A percentile compares a stretch with the other conserved stretches of the same genome.
These are phyloP conservation scores for Westerdykella ornata DNA, from an alignment of 2,329 filamentous ascomycete genomes.

Conservation along the genomic window DNA sequence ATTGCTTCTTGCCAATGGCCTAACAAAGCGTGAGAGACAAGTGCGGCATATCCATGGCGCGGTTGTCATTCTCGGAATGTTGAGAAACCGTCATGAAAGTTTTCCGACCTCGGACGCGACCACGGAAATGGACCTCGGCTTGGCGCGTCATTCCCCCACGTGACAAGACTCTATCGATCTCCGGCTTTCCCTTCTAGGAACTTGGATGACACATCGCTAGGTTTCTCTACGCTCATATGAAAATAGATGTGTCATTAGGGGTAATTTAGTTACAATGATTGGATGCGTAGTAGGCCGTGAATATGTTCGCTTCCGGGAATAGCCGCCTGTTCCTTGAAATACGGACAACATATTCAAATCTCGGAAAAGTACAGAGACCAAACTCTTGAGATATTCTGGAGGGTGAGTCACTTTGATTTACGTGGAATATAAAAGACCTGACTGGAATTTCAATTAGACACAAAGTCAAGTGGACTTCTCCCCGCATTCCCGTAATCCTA, in stretches of 20 bases:
- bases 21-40: conserved; percentile 40
- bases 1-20: conserved; percentile 24
- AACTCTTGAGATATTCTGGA: neutral
- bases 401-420: no score
- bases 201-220: neutral
- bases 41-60: conserved; percentile 43
- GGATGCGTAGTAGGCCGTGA: neutral
- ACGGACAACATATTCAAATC: neutral
- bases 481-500: conserved; percentile 1
- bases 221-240: neutral
- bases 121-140: conserved; percentile 13
- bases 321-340: neutral
- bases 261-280: neutral
- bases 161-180: conserved; percentile 11
- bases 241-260: neutral
- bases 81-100: conserved; percentile 1
- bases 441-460: neutral
- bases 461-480: neutral
- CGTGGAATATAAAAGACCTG: no score
- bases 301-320: neutral
- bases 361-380: neutral
- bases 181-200: neutral
- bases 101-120: conserved; percentile 14
- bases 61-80: conserved; percentile 33
- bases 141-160: conserved; percentile 21